Conservation (phyloP, 2,329 filamentous ascomycete species). For the Monilinia vaccinii-corymbosi region DNA sequence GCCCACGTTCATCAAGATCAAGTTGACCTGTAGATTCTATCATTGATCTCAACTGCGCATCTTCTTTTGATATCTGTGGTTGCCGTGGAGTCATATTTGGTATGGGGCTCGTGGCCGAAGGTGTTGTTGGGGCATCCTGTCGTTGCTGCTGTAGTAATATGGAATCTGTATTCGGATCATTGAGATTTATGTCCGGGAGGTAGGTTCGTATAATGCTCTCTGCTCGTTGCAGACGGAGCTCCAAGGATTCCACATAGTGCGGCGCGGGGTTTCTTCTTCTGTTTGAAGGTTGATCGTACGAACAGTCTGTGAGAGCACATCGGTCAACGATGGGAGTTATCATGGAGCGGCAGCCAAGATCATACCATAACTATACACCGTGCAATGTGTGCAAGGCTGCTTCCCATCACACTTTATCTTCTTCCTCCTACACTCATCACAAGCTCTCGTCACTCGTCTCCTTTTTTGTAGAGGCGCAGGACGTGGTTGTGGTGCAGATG, state of each 20-base stretch:
- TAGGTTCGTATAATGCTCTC: conserved; percentile 55
- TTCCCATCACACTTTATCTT: conserved; percentile 82
- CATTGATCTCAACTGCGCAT: conserved; percentile 83
- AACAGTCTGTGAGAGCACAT: conserved; percentile 47
- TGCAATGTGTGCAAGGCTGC: conserved; percentile 89
- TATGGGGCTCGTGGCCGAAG: not conserved
- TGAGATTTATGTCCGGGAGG: conserved; percentile 60
- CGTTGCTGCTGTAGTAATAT: conserved; percentile 47
- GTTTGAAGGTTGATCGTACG: conserved; percentile 72
- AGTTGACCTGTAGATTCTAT: conserved; percentile 85
- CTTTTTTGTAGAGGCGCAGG: conserved; percentile 41
- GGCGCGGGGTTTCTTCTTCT: conserved; percentile 62
- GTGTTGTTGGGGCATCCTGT: conserved; percentile 33
- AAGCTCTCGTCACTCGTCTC: conserved; percentile 69
- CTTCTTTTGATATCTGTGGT: conserved; percentile 38
- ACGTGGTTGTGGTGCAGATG: conserved; percentile 4
- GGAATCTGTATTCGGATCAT: conserved; percentile 75
- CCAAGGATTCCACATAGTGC: conserved; percentile 65
- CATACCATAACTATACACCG: conserved; percentile 95
- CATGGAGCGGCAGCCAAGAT: not conserved
- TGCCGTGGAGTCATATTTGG: conserved; percentile 1
- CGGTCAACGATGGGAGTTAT: conserved; percentile 1
- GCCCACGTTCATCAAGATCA: conserved; percentile 81
- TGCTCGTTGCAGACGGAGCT: conserved; percentile 59
- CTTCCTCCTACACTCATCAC: conserved; percentile 74